Evolutionary conservation across 768 basidiomycete species (phyloP).

Genomic region (Russula foetens): DNA sequence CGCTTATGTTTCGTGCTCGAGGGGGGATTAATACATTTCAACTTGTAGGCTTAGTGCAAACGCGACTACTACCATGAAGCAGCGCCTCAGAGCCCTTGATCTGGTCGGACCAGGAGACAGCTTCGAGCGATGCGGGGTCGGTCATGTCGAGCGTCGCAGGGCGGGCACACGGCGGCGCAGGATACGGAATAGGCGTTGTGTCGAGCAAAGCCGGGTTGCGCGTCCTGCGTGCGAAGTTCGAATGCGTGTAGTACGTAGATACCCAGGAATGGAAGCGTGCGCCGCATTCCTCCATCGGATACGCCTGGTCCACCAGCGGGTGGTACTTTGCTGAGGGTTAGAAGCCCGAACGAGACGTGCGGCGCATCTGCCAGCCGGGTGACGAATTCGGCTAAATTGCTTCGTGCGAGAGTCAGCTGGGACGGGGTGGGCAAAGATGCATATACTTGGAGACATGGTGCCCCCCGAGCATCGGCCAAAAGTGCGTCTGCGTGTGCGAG

Average conservation of each 20-base stretch:
- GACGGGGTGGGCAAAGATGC: slow-evolving; percentile 10
- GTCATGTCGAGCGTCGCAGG: slow-evolving; percentile 17
- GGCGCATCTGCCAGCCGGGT: slow-evolving; percentile 17
- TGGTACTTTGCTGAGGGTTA: slow-evolving; percentile 12
- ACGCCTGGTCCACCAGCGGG: slow-evolving; percentile 9
- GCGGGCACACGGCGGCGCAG: not conserved
- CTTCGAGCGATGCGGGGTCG: not conserved
- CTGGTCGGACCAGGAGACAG: slow-evolving; percentile 14
- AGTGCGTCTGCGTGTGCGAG: slow-evolving; percentile 12
- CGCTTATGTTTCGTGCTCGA: not conserved
- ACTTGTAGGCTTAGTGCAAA: too few species aligned
- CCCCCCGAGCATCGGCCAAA: slow-evolving; percentile 2
- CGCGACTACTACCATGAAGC: slow-evolving; percentile 12
- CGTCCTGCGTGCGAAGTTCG: not conserved
- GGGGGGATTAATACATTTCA: too few species aligned
- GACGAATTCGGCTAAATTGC: not conserved
- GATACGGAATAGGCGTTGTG: slow-evolving; percentile 3
- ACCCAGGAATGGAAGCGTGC: slow-evolving; percentile 18
- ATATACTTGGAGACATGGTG: slow-evolving; percentile 4
- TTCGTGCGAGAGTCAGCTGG: not conserved
- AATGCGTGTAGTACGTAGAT: slow-evolving; percentile 18
- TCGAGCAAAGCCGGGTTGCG: slow-evolving; percentile 12
- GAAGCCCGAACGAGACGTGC: slow-evolving; percentile 11
- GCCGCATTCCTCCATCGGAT: slow-evolving; percentile 11
- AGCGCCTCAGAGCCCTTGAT: slow-evolving; percentile 14